Evolutionary conservation across 352 stramenopile species (phyloP), one percentile per base, ranked within the genome.

Genomic region (Globisporangium megalacanthum): DNA sequence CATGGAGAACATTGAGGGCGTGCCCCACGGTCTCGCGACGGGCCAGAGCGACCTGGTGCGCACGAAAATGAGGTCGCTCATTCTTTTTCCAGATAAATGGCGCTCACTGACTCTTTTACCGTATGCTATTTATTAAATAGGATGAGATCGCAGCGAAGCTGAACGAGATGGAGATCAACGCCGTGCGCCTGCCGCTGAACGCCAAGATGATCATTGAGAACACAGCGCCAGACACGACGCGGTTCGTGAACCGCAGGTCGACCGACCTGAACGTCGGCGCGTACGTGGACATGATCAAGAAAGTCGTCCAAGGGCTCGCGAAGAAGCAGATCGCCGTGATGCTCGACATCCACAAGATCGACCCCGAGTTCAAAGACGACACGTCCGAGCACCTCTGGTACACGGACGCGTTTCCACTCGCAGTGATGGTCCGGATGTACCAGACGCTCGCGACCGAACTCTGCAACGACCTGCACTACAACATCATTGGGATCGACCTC

Each of bases 241-340:
- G 83, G 29, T 91, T 83, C 56, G 77, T 91, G n/a, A 86, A 74
- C 56, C 74, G 60, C 47, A 56, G 75, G 46, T 61, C 82, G 33
- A 83, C 79, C 8, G 72, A 88, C 49, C 64, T 93, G 39, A 85
- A 83, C 54, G 80, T 85, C 10, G 78, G 69, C 8, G 73, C 75
- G 42, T 93, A 93, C 67, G 87, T 86, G 29, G 73, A 87, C 52
- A 91, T 93, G 83, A 91, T 93, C 68, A 86, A 87, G 63, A 83
- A 83, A 52, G 69, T 93, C 41, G 75, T 93, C n/a, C 79, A 91
- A 52, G 83, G 79, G 2, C 76, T 93, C 9, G 83, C 79, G 14
- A 88, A 89, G 63, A 61, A 90, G 61, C 77, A 89, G 55, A 89
- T 93, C 58, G 81, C 76, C 6, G 83, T 93, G 58, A 60, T 93